These are phyloP conservation scores for Coccomyxa subellipsoidea DNA, from an alignment of 163 green algal genomes.

Conservation along the genomic window DNA sequence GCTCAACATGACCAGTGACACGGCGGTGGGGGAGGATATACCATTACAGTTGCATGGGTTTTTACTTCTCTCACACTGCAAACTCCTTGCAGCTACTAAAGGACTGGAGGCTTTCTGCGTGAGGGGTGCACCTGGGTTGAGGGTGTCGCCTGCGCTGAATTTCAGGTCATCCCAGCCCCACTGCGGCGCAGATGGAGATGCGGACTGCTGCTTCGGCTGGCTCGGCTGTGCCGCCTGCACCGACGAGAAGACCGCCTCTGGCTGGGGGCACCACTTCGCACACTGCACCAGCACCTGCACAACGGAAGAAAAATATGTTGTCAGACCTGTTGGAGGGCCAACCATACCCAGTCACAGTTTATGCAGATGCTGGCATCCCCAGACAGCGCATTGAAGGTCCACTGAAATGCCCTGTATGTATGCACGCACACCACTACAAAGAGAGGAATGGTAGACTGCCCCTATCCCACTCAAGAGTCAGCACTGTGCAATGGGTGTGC, in stretches of 20 bases:
- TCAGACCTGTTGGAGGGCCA: too few relatives aligned
- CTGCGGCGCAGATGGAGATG: neutral
- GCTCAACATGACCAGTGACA: too few relatives aligned
- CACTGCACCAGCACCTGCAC: conserved; percentile 43
- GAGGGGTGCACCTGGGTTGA: neutral
- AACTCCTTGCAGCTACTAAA: too few relatives aligned
- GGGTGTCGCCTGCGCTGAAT: neutral
- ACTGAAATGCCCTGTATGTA: neutral
- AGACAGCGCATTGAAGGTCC: neutral
- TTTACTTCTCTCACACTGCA: too few relatives aligned
- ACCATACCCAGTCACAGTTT: too few relatives aligned
- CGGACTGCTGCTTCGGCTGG: neutral
- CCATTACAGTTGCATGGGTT: too few relatives aligned
- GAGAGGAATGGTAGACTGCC: neutral
- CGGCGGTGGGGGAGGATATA: too few relatives aligned
- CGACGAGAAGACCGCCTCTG: conserved; percentile 13
- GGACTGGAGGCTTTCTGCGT: too few relatives aligned
- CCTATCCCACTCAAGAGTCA: too few relatives aligned
- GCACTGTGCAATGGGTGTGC: too few relatives aligned
- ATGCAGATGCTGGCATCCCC: too few relatives aligned
- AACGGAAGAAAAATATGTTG: too few relatives aligned
- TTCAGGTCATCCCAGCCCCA: conserved; percentile 7
- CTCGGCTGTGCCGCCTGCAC: neutral
- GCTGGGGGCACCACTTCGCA: conserved; percentile 57
- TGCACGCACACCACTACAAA: neutral